These are phyloP conservation scores for Fragaria nilgerrensis DNA, from an alignment of 306 rosid species.

Conservation along the genomic window DNA sequence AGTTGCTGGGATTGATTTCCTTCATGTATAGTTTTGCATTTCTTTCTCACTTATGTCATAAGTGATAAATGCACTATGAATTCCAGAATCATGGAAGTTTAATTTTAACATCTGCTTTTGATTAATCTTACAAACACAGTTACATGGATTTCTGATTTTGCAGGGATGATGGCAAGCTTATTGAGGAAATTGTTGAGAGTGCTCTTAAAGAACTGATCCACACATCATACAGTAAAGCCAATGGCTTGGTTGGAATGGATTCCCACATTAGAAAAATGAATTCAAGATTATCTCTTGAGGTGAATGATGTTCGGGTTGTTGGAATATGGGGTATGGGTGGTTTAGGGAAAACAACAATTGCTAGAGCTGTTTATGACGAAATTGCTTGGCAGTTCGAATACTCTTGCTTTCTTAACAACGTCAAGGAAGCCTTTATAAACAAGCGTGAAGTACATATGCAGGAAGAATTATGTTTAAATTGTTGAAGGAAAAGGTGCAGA, in stretches of 20 bases:
- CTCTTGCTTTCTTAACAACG: neutral
- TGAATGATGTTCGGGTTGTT: neutral
- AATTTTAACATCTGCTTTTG: no score
- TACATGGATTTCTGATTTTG: neutral
- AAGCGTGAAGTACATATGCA: neutral
- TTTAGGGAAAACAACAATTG: constrained; percentile 16
- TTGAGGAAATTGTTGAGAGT: neutral
- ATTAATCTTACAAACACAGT: no score
- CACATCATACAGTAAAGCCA: neutral
- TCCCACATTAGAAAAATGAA: neutral
- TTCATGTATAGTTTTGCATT: no score
- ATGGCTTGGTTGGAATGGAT: constrained; percentile 11
- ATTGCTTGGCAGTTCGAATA: neutral
- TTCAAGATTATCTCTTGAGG: neutral
- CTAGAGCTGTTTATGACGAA: neutral
- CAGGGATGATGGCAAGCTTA: neutral
- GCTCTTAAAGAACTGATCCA: neutral
- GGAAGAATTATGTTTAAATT: neutral
- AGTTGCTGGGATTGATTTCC: no score
- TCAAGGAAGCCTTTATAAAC: constrained; percentile 5
- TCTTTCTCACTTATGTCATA: no score
- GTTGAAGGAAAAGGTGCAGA: neutral
- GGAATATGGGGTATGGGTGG: constrained; percentile 37
- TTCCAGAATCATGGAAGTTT: no score
- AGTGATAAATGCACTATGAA: no score